Conservation (phyloP, 345 rosid genomes). For the Capsella bursapastoris region DNA sequence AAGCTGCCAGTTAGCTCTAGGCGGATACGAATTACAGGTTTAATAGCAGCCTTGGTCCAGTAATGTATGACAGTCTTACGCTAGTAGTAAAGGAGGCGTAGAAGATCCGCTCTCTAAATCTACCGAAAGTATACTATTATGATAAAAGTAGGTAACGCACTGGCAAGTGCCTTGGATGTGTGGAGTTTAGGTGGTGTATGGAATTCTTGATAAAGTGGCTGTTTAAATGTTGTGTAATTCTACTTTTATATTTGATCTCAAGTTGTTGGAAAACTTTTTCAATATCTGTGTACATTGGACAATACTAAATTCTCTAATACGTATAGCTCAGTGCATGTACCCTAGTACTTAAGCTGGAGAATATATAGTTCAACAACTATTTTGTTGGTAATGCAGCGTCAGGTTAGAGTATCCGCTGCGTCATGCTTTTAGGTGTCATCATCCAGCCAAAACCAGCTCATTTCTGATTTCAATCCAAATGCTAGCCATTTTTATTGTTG, state of each 20-base stretch:
- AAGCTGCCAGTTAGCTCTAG: conserved; percentile 31
- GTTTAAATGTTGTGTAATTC: neutral
- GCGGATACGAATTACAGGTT: neutral
- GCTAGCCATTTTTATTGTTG: conserved; percentile 14
- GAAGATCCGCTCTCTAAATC: neutral
- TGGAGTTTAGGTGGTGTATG: neutral
- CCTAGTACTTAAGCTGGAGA: neutral
- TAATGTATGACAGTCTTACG: conserved; percentile 18
- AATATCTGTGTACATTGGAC: conserved; percentile 9
- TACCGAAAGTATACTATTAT: neutral
- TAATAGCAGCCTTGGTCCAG: conserved; percentile 8
- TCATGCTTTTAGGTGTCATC: conserved; percentile 21
- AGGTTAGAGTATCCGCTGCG: conserved; percentile 9
- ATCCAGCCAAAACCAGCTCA: conserved; percentile 19
- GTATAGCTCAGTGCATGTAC: conserved; percentile 11
- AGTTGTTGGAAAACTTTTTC: neutral
- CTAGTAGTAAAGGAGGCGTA: neutral
- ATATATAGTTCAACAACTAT: conserved; percentile 10
- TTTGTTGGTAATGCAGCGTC: neutral
- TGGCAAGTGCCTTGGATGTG: conserved; percentile 10
- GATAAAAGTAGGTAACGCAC: conserved; percentile 8
- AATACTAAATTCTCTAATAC: neutral
- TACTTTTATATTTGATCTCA: conserved; percentile 1
- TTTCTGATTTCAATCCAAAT: neutral
- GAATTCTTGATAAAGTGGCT: neutral